A percentile compares a stretch with the other conserved stretches of the same genome.
Conservation (phyloP, 2,329 filamentous ascomycete genomes). For the Sclerotinia spermophila region DNA sequence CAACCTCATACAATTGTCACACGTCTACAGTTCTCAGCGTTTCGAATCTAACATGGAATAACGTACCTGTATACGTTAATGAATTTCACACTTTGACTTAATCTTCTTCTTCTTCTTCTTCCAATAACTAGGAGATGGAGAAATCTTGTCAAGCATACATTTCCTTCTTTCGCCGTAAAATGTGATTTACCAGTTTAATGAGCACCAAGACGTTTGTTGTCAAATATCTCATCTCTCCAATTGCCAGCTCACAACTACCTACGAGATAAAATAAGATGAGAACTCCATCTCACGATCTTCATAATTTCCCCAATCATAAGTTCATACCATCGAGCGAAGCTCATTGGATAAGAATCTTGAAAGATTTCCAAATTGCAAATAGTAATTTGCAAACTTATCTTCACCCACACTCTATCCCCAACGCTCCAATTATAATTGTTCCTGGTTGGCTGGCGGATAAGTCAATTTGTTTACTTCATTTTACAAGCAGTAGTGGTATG, state of each 20-base stretch:
- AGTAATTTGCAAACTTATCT: constrained; percentile 7
- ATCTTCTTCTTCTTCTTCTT: background rate
- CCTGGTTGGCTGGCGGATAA: background rate
- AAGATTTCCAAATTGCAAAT: constrained; percentile 9
- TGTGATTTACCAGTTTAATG: background rate
- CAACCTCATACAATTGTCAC: constrained; percentile 5
- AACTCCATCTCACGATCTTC: constrained; percentile 3
- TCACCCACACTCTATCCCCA: background rate
- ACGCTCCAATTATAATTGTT: background rate
- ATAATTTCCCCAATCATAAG: constrained; percentile 12
- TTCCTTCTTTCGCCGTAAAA: background rate
- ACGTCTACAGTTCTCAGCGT: background rate
- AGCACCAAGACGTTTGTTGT: background rate
- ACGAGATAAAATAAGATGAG: background rate
- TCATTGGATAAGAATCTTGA: background rate
- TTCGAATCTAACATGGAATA: constrained; percentile 3
- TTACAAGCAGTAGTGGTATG: constrained; percentile 13
- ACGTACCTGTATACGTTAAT: too few relatives aligned
- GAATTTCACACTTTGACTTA: background rate
- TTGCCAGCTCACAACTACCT: background rate
- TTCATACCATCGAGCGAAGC: background rate
- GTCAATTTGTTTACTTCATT: constrained; percentile 13
- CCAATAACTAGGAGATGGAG: background rate
- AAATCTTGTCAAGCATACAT: background rate
- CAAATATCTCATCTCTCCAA: background rate